Conservation (phyloP, 2,329 filamentous ascomycete genomes). For the Xenoacremonium recifei region DNA sequence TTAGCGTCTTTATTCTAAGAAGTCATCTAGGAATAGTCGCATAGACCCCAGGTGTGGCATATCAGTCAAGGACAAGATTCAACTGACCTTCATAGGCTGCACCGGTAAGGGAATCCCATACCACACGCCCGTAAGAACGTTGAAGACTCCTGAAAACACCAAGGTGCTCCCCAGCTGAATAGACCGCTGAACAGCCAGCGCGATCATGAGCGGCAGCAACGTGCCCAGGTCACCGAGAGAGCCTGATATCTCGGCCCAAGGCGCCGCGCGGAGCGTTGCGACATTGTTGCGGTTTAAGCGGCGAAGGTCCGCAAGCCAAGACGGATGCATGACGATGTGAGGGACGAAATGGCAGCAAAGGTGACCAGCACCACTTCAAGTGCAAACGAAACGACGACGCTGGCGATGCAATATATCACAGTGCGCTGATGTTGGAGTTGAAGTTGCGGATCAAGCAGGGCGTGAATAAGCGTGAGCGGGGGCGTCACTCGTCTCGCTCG, state of each 20-base stretch:
- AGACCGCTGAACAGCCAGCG: conserved; percentile 73
- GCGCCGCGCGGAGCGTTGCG: conserved; percentile 43
- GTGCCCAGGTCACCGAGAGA: conserved; percentile 87
- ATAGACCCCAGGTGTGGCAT: too few relatives aligned
- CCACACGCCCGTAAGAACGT: conserved; percentile 74
- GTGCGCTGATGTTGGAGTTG: too few relatives aligned
- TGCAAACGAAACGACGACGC: too few relatives aligned
- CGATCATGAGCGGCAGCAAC: conserved; percentile 83
- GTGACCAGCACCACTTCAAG: too few relatives aligned
- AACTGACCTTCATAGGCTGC: conserved; percentile 71
- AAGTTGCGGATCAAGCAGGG: too few relatives aligned
- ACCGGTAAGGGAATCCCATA: conserved; percentile 92
- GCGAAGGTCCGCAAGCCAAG: conserved; percentile 28
- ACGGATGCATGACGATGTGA: conserved; percentile 21
- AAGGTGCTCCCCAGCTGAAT: conserved; percentile 82
- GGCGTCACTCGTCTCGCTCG: too few relatives aligned
- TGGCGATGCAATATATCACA: too few relatives aligned
- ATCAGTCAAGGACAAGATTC: too few relatives aligned
- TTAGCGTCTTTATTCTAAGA: background rate
- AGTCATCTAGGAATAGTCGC: too few relatives aligned
- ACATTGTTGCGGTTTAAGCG: conserved; percentile 47
- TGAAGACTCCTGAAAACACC: conserved; percentile 84
- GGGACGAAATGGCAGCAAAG: too few relatives aligned
- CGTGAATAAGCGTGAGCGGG: too few relatives aligned
- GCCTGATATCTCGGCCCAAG: conserved; percentile 76